Conservation (phyloP, 106 monocot species). For the Dioscorea zingiberensis region DNA sequence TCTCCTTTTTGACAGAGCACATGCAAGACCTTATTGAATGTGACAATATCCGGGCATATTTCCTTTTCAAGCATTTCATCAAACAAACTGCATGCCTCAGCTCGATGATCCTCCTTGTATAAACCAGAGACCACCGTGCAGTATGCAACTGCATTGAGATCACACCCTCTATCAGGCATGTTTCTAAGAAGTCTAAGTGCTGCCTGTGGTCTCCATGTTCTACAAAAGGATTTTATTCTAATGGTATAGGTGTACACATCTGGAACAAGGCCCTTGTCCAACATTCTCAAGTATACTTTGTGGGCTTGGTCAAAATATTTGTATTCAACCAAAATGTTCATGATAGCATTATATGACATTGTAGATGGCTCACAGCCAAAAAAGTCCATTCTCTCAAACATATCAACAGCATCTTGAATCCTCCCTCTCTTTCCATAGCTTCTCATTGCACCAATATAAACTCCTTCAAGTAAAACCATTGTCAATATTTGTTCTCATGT, state of each 20-base stretch:
- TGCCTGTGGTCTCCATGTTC: conserved; percentile 51
- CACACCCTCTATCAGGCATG: conserved; percentile 62
- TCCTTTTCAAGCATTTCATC: conserved; percentile 61
- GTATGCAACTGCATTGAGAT: conserved; percentile 46
- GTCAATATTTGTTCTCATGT: conserved; percentile 47
- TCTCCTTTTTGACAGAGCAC: conserved; percentile 64
- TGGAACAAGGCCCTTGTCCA: conserved; percentile 44
- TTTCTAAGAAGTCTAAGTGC: conserved; percentile 72
- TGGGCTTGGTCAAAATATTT: conserved; percentile 71
- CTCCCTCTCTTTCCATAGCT: conserved; percentile 52
- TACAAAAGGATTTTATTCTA: conserved; percentile 85
- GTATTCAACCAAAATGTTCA: conserved; percentile 75
- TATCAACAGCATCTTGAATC: conserved; percentile 60
- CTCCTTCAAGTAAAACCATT: conserved; percentile 37
- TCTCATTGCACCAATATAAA: conserved; percentile 54
- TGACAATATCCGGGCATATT: conserved; percentile 48
- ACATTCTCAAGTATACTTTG: conserved; percentile 92
- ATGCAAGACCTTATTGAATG: conserved; percentile 81
- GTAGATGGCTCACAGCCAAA: conserved; percentile 62
- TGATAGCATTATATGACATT: conserved; percentile 77
- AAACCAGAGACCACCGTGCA: conserved; percentile 57
- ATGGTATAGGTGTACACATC: conserved; percentile 74
- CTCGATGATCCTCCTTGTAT: conserved; percentile 27
- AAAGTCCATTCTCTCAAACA: conserved; percentile 90
- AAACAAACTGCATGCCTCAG: conserved; percentile 57